Base-by-base conservation (phyloP, 768 basidiomycete genomes). In the Pisolithus orientalis region DNA sequence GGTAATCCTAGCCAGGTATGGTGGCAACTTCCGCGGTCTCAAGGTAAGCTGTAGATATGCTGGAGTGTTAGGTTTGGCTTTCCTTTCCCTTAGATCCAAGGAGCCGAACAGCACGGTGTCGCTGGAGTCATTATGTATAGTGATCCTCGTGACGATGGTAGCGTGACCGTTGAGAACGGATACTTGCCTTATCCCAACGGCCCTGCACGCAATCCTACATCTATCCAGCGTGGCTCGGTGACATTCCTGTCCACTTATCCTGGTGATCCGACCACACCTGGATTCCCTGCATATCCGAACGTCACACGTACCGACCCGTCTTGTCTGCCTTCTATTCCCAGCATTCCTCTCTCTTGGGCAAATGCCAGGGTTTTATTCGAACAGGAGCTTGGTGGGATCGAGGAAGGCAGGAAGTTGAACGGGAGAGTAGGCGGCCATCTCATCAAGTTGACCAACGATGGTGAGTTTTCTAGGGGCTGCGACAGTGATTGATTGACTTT, bases 321-420 rank as follows among this genome's bases (percentile, higher is more conserved):
- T 40, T 89, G 85, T 58, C 78, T 86, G 37, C 88, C 90, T 2
- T 66, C 62, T 16, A 92, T 93, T 54, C 90, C 90, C 1, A 92
- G 90, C 61, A 68, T 97, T n/a, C 95, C 95, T 1, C 81, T 96
- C 57, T 90, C 87, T 0, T 94, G 90, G 85, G 70, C 75, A 44
- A 95, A 94, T 62, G 94, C 91, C 0, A 68, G 84, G 55, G 75
- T 77, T 16, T 70, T 94, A 7, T 70, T 93, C 8, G 73, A 67
- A 39, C 66, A 79, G 52, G 80, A 81, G 58, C 77, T 82, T 39
- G 73, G 67, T 5, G 69, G 70, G 14, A 56, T 75, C 25, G 67
- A 74, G 45, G 57, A 65, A 73, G 54, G 66, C 60, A 50, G 71
- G 49, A 65, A 60, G 34, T 67, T 85, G 34, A 75, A 71, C 53